Evolutionary conservation across 495 filamentous ascomycete genomes (phyloP).

Genomic region (Hyphodiscus hymeniophilus): DNA sequence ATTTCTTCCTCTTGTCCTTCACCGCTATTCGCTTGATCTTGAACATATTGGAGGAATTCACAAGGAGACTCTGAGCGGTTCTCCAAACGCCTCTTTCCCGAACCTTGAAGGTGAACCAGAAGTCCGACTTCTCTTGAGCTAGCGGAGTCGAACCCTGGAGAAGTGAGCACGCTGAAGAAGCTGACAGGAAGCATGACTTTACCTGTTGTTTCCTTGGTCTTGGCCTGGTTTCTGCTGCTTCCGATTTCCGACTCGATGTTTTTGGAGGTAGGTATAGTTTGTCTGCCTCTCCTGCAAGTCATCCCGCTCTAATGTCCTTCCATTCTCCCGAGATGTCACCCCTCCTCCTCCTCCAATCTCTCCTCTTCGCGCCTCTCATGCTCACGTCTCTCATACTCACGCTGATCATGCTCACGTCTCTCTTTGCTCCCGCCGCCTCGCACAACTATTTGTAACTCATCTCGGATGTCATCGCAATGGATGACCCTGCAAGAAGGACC

Average conservation of each 20-base stretch:
- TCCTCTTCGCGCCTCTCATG: neutral
- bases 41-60: conserved; percentile 7
- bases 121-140: neutral
- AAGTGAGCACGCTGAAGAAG: conserved; percentile 12
- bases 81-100: conserved; percentile 10
- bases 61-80: conserved; percentile 2
- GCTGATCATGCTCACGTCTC: neutral
- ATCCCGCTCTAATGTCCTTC: conserved; percentile 2
- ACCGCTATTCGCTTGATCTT: conserved; percentile 10
- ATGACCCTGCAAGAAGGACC: conserved; percentile 24
- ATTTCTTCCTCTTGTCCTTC: conserved; percentile 11
- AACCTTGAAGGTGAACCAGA: conserved; percentile 9
- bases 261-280: no score
- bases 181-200: no score
- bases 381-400: conserved; percentile 1
- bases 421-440: neutral
- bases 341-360: neutral
- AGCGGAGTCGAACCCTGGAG: conserved; percentile 7
- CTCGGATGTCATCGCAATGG: conserved; percentile 7
- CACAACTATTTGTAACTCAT: conserved; percentile 5
- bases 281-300: neutral
- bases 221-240: neutral
- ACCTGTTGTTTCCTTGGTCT: conserved; percentile 7
- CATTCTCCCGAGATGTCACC: neutral
- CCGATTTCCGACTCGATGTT: conserved; percentile 2